A percentile compares a stretch with the other conserved stretches of the same genome.
These are phyloP conservation scores for Massariosphaeria phaeospora DNA, from an alignment of 495 filamentous ascomycete genomes.

Conservation along the genomic window DNA sequence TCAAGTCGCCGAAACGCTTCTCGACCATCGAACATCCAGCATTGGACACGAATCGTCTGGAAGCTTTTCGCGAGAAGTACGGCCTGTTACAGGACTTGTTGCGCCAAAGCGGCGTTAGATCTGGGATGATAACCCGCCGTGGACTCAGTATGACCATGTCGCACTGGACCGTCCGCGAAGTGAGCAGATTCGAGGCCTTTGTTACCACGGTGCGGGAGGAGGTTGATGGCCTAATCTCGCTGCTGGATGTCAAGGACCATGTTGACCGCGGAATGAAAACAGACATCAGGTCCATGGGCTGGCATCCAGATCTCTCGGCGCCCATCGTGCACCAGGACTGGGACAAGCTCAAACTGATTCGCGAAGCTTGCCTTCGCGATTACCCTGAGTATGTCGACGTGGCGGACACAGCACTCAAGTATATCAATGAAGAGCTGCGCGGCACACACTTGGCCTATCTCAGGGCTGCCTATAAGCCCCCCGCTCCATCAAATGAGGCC, in stretches of 20 bases:
- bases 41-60: conserved; percentile 36
- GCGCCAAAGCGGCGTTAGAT: conserved; percentile 13
- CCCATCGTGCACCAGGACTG: conserved; percentile 20
- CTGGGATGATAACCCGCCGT: conserved; percentile 2
- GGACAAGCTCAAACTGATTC: conserved; percentile 36
- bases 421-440: conserved; percentile 23
- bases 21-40: conserved; percentile 23
- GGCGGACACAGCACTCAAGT: conserved; percentile 23
- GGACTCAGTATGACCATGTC: conserved; percentile 31
- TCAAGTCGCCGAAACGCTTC: conserved; percentile 36
- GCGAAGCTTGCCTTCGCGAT: conserved; percentile 26
- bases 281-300: conserved; percentile 38
- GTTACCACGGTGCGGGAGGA: conserved; percentile 29
- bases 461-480: background rate
- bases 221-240: conserved; percentile 33
- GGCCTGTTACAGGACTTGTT: conserved; percentile 36
- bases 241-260: conserved; percentile 35
- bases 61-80: conserved; percentile 38
- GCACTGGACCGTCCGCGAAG: conserved; percentile 34
- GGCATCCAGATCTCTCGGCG: conserved; percentile 33
- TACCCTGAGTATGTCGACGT: conserved; percentile 36
- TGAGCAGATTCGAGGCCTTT: conserved; percentile 30
- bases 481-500: conserved; percentile 7
- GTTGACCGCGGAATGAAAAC: conserved; percentile 37
- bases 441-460: conserved; percentile 7